These are phyloP conservation scores for Polysphondylium violaceum DNA, from an alignment of 78 protist species.

Conservation along the genomic window DNA sequence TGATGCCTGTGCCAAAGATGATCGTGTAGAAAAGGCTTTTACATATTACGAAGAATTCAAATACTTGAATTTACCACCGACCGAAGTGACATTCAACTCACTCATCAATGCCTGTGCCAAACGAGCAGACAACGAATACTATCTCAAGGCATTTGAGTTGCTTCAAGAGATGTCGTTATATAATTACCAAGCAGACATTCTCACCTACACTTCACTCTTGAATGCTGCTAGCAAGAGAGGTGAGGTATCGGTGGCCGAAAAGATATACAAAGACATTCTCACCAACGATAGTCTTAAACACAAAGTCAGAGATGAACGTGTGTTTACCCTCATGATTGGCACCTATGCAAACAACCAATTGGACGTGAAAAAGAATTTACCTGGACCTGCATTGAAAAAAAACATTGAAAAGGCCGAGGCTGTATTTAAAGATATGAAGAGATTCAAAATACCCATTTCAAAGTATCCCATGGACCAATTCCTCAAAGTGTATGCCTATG, in stretches of 20 bases:
- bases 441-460: background rate
- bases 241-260: conserved; percentile 36
- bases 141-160: conserved; percentile 58
- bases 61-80: conserved; percentile 50
- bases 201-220: conserved; percentile 58
- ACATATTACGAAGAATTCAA: conserved; percentile 60
- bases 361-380: background rate
- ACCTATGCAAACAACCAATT: conserved; percentile 39
- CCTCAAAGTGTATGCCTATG: conserved; percentile 3
- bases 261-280: conserved; percentile 36
- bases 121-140: conserved; percentile 53
- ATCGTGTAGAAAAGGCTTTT: conserved; percentile 65
- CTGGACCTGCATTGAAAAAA: background rate
- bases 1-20: conserved; percentile 70
- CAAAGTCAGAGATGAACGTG: conserved; percentile 43
- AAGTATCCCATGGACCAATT: conserved; percentile 14
- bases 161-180: conserved; percentile 43
- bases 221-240: conserved; percentile 46
- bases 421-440: background rate
- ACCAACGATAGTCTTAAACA: conserved; percentile 27
- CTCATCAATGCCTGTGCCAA: conserved; percentile 62
- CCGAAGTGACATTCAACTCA: conserved; percentile 67
- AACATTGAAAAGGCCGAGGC: conserved; percentile 24
- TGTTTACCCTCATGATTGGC: conserved; percentile 2
- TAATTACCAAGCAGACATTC: conserved; percentile 44